phyloP scores from a whole-genome alignment of 2,329 filamentous ascomycete genomes.

The Lecanosticta acicola region DNA sequence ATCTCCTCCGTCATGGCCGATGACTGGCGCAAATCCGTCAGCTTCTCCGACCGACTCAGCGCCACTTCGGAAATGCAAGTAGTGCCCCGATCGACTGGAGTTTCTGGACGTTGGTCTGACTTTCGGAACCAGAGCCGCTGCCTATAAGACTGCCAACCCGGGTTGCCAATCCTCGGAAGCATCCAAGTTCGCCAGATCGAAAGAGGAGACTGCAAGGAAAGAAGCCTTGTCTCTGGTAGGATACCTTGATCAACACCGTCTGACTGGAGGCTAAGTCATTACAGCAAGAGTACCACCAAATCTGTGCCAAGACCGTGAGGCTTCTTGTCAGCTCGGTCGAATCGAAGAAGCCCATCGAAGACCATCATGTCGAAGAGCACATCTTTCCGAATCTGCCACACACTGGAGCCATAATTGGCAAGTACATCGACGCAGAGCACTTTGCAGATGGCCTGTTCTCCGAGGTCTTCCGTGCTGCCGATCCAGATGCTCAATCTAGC shows the following conservation, averaged over 20 bases:
- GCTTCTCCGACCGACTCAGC: slow-evolving; percentile 42
- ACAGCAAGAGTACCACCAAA: slow-evolving; percentile 53
- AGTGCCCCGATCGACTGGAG: no score
- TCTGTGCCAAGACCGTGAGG: slow-evolving; percentile 33
- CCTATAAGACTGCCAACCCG: slow-evolving; percentile 44
- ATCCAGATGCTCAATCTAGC: slow-evolving; percentile 25
- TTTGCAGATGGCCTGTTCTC: slow-evolving; percentile 69
- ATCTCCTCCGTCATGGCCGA: slow-evolving; percentile 26
- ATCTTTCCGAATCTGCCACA: slow-evolving; percentile 30
- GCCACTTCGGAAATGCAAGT: slow-evolving; percentile 47
- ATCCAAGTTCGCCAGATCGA: slow-evolving; percentile 55
- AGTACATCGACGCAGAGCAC: slow-evolving; percentile 52
- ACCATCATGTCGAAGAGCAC: slow-evolving; percentile 27
- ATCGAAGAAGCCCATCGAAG: slow-evolving; percentile 17
- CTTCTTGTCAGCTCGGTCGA: slow-evolving; percentile 32
- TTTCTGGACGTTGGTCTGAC: no score
- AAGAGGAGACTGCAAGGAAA: slow-evolving; percentile 61
- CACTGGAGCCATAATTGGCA: slow-evolving; percentile 45
- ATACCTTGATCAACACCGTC: slow-evolving; percentile 1
- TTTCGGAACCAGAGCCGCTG: slow-evolving; percentile 43
- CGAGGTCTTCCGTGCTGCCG: slow-evolving; percentile 66
- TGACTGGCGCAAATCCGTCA: slow-evolving; percentile 39
- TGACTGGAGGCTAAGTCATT: slow-evolving; percentile 26
- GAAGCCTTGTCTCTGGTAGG: slow-evolving; percentile 54
- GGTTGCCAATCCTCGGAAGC: slow-evolving; percentile 44